Conservation (phyloP, 2,329 filamentous ascomycete species). For the Aureobasidium vineae region DNA sequence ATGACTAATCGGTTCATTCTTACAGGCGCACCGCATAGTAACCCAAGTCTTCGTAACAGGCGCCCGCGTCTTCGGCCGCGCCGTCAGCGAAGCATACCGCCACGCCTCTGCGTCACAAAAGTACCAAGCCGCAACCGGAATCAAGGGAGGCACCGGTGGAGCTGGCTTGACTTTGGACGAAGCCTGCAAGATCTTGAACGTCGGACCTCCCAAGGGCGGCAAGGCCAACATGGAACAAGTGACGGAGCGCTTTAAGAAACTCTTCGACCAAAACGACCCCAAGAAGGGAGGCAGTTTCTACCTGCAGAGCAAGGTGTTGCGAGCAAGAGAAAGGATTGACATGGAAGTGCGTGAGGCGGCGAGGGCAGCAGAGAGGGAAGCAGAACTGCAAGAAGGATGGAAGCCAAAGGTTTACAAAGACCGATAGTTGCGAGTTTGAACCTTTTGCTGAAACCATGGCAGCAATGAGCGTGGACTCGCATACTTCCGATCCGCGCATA, state of each 20-base stretch:
- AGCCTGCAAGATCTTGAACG: slow-evolving; percentile 95
- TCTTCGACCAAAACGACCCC: slow-evolving; percentile 94
- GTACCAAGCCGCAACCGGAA: slow-evolving; percentile 36
- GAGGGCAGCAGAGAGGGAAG: slow-evolving; percentile 70
- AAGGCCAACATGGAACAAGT: slow-evolving; percentile 76
- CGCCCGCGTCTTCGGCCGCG: slow-evolving; percentile 85
- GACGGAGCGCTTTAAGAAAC: slow-evolving; percentile 82
- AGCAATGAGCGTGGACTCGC: slow-evolving; percentile 15
- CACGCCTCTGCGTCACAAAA: slow-evolving; percentile 71
- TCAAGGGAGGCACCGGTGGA: slow-evolving; percentile 54
- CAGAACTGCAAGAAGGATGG: slow-evolving; percentile 80
- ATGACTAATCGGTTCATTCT: neutral
- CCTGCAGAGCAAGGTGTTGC: slow-evolving; percentile 91
- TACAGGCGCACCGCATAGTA: slow-evolving; percentile 88
- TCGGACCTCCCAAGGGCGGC: slow-evolving; percentile 79
- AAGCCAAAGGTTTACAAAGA: slow-evolving; percentile 96
- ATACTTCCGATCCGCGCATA: neutral
- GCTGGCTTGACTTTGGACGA: slow-evolving; percentile 88
- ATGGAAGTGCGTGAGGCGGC: slow-evolving; percentile 72
- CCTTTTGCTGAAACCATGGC: slow-evolving; percentile 26
- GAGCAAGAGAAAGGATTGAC: slow-evolving; percentile 90
- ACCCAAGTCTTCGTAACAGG: slow-evolving; percentile 90
- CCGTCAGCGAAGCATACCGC: slow-evolving; percentile 91
- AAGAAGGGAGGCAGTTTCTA: slow-evolving; percentile 97
- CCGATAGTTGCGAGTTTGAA: slow-evolving; percentile 47